These are phyloP conservation scores for Trichoderma erinaceum DNA, from an alignment of 495 filamentous ascomycete genomes.

Conservation along the genomic window DNA sequence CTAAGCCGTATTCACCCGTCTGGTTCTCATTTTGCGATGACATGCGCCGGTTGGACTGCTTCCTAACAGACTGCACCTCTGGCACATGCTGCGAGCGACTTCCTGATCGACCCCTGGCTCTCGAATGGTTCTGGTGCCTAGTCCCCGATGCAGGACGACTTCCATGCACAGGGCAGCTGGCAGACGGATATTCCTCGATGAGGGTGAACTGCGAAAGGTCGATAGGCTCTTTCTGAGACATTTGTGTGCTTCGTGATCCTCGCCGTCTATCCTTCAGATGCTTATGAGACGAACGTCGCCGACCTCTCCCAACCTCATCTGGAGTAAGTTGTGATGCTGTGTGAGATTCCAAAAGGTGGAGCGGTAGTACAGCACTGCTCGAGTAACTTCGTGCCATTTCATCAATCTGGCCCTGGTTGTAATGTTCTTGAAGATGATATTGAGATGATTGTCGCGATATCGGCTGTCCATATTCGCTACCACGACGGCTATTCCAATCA, in stretches of 20 bases:
- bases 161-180: conserved; percentile 11
- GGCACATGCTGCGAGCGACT: background rate
- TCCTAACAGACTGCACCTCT: background rate
- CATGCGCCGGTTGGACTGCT: background rate
- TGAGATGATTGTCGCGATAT: background rate
- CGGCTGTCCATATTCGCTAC: background rate
- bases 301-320: background rate
- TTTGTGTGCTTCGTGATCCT: background rate
- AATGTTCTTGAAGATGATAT: background rate
- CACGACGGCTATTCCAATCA: background rate
- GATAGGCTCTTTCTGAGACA: background rate
- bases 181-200: conserved; percentile 11
- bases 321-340: background rate
- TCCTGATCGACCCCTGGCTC: background rate
- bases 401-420: background rate
- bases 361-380: background rate
- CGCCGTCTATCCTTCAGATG: background rate
- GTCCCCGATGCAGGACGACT: background rate
- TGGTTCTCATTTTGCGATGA: background rate
- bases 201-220: conserved; percentile 14
- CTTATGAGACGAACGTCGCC: background rate
- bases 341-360: background rate
- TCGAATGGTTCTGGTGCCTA: background rate
- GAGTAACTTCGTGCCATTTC: conserved; percentile 1
- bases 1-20: background rate